phyloP scores from a whole-genome alignment of 352 stramenopile genomes.

The Saprolegnia parasitica region DNA sequence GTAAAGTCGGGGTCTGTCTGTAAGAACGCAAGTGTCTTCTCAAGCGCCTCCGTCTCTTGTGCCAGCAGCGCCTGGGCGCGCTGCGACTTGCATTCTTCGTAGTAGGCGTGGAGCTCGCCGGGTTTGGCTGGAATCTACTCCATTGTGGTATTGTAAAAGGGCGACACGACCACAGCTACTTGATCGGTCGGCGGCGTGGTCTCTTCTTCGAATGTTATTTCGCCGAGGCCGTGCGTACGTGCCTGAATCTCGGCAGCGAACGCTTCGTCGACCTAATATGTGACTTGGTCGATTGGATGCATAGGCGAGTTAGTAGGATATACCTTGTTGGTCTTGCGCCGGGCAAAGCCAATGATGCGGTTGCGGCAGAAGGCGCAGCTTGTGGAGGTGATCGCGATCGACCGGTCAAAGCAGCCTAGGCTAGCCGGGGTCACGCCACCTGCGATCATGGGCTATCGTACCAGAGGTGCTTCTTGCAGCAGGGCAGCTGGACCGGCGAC shows the following conservation, averaged over 20 bases:
- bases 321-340: constrained; percentile 66
- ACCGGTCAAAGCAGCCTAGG: constrained; percentile 64
- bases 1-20: constrained; percentile 11
- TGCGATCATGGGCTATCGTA: constrained; percentile 22
- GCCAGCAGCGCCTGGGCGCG: neutral
- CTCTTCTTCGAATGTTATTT: constrained; percentile 17
- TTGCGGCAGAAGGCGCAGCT: constrained; percentile 79
- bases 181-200: neutral
- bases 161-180: neutral
- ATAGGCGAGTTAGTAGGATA: neutral
- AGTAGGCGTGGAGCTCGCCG: constrained; percentile 22
- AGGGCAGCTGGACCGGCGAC: constrained; percentile 59
- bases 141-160: neutral
- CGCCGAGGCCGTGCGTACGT: constrained; percentile 15
- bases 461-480: constrained; percentile 68
- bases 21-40: constrained; percentile 13
- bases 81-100: constrained; percentile 4
- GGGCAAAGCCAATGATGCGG: constrained; percentile 65
- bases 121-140: constrained; percentile 7
- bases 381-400: constrained; percentile 63
- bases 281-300: neutral
- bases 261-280: constrained; percentile 39
- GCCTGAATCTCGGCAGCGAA: constrained; percentile 52
- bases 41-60: constrained; percentile 6
- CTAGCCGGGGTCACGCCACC: constrained; percentile 27